Conservation (phyloP, 768 basidiomycete genomes). For the Podaxis sp. region DNA sequence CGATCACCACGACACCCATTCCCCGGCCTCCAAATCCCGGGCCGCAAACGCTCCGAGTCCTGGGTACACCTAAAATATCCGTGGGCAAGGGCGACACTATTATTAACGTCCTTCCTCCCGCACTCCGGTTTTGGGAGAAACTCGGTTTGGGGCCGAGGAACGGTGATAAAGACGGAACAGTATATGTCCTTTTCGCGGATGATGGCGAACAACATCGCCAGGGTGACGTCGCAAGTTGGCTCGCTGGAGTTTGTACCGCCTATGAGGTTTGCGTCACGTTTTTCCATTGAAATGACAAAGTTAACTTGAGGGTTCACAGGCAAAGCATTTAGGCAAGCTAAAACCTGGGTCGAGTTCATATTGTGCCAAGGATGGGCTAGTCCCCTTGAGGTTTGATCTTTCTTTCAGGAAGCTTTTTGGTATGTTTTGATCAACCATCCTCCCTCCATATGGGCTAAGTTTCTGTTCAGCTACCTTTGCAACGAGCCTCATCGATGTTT, state of each 20-base stretch:
- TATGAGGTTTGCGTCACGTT: conserved; percentile 54
- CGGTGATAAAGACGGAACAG: conserved; percentile 69
- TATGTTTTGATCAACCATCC: conserved; percentile 26
- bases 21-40: conserved; percentile 2
- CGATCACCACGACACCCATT: neutral
- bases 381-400: conserved; percentile 62
- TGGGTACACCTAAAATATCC: conserved; percentile 56
- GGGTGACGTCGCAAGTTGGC: conserved; percentile 56
- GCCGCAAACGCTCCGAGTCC: conserved; percentile 27
- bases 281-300: conserved; percentile 1
- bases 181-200: conserved; percentile 71
- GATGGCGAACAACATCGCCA: conserved; percentile 47
- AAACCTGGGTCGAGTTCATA: conserved; percentile 46
- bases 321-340: conserved; percentile 61
- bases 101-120: conserved; percentile 68
- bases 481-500: conserved; percentile 36
- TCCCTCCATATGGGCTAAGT: conserved; percentile 6
- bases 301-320: conserved; percentile 37
- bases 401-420: conserved; percentile 69
- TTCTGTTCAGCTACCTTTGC: conserved; percentile 47
- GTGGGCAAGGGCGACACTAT: conserved; percentile 68
- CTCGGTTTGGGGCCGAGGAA: conserved; percentile 69
- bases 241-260: conserved; percentile 46
- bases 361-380: conserved; percentile 54
- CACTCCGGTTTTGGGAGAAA: conserved; percentile 85